Evolutionary conservation across 202 grass and related monocot genomes (phyloP), one percentile per base, ranked within the genome.

Genomic region (Hordeum pubiflorum): DNA sequence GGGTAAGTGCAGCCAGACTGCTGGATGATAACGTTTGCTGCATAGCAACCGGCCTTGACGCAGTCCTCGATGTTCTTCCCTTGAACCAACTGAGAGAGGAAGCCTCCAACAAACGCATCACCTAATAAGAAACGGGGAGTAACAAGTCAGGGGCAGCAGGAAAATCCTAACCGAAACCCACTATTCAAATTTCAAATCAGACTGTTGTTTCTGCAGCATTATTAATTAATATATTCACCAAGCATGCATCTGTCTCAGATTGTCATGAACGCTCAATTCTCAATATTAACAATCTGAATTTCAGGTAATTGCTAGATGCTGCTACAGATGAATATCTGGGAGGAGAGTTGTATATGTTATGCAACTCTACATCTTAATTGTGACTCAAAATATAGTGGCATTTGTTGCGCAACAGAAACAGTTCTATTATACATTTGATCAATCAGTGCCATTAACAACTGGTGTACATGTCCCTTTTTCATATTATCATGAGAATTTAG

Each of bases 51-150:
- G 12, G 85, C 96, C 80, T 10, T 93, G n/a, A 99, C 92, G 14
- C 82, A 81, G 18, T 99, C 92, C 40, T 83, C 89, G 17, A 99
- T 90, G 85, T 88, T 69, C 87, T 96, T 95, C 20, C 87, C 90
- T 58, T 89, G 86, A 72, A 96, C 96, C 85, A 93, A 77, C 57
- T 91, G 92, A 38, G 96, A 95, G 63, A 99, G 79, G 80, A 99
- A 99, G 63, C 96, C 96, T 85, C 96, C 96, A 76, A 99, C 96
- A 55, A 99, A 99, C 32, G 96, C 90, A 31, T 99, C 96, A 69
- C 96, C 96, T 99, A 68, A 37, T n/a, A 26, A 39, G 62, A 43
- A 73, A 74, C 4, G 12, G 29, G 15, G 14, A 20, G 37, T 48
- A 57, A 10, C 11, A 78, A 76, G 60, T 82, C 23, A 79, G 39